Conservation (phyloP, 768 basidiomycete genomes). For the Pulveroboletus sp. region DNA sequence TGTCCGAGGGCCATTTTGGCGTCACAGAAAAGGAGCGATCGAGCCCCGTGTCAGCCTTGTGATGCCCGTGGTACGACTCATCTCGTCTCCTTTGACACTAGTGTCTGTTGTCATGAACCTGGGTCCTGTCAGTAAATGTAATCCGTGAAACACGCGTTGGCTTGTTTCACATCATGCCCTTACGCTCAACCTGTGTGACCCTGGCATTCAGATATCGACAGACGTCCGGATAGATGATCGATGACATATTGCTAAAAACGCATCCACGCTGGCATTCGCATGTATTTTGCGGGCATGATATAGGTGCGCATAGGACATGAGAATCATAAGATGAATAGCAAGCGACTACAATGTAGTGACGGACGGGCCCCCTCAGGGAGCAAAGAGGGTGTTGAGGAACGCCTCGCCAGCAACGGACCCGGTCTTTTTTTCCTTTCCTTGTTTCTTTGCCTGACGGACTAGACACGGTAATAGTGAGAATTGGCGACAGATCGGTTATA, state of each 20-base stretch:
- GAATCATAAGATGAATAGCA: conserved; percentile 3
- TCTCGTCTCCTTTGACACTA: neutral
- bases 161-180: neutral
- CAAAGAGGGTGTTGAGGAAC: conserved; percentile 81
- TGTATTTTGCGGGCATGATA: conserved; percentile 18
- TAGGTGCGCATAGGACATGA: conserved; percentile 13
- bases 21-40: neutral
- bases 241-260: neutral
- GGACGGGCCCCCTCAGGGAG: conserved; percentile 55
- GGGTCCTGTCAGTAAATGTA: neutral
- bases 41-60: neutral
- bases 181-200: neutral
- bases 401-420: conserved; percentile 70
- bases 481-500: neutral
- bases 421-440: conserved; percentile 54
- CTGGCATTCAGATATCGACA: neutral
- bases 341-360: conserved; percentile 2
- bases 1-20: conserved; percentile 38
- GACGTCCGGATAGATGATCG: neutral
- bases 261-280: neutral
- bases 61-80: neutral
- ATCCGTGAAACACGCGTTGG: neutral
- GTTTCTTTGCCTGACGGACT: conserved; percentile 74
- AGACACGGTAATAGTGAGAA: conserved; percentile 10
- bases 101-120: too few species aligned